Evolutionary conservation across 257 asterid genomes (phyloP), one percentile per base, ranked within the genome.

Genomic region (Lavandula angustifolia): DNA sequence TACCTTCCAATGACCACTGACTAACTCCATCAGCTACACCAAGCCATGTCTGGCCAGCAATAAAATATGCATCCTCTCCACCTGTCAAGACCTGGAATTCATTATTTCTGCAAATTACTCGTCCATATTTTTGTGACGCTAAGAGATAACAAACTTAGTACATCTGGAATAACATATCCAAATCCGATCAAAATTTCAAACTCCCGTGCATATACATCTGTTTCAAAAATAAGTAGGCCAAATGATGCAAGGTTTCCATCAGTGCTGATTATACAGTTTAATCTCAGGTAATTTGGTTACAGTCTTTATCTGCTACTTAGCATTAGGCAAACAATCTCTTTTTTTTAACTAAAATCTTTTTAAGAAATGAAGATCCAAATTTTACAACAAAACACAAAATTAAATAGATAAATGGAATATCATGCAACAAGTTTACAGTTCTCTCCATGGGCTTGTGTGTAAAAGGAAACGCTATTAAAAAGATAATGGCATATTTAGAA

Each of bases 41-140:
- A 61, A 89, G 44, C 99, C 99, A 92, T 67, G 82, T 81, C 64
- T 74, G 76, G 61, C 78, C 74, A 62, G 83, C 71, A 67, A 91
- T 46, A 65, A 92, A 92, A 73, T 77, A 87, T 7, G 97, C 96
- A 82, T 89, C 99, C 81, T 87, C 94, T 77, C 96, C 97, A 82
- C 99, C 97, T 84, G 96, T 80, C 84, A 80, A 92, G 70, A 76
- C 94, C 99, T 89, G 99, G 87, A 79, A 82, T 80, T 84, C 79
- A 80, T 82, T 84, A 84, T 70, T 75, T 68, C 66, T 71, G 49
- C 60, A 62, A 75, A 89, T 82, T 83, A 85, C 91, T 82, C 55
- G 35, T 80, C 69, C 62, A 49, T 76, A 70, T 14, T 70, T 38
- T 32, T 54, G 64, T 18, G 58, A 66, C 17, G 46, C 50, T 34